A percentile compares a stretch with the other conserved stretches of the same genome.
Evolutionary conservation across 2,329 filamentous ascomycete genomes (phyloP).

Genomic region (Massarina eburnea): DNA sequence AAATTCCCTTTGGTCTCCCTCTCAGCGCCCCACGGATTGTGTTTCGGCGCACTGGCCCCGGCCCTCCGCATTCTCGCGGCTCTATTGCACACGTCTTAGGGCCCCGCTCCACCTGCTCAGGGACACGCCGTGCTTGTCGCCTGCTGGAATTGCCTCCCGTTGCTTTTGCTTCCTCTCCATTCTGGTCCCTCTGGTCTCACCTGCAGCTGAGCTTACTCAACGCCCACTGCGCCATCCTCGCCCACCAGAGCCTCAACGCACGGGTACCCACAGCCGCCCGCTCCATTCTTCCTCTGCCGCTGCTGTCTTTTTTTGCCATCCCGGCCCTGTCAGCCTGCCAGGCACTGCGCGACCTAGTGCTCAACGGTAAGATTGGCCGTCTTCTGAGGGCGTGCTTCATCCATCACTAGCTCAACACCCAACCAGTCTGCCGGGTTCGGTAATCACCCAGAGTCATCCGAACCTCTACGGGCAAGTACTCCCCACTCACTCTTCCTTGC

Average conservation of each 20-base stretch:
- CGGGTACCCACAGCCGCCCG: constrained; percentile 20
- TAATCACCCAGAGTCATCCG: constrained; percentile 24
- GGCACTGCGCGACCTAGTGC: constrained; percentile 37
- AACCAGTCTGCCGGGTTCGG: constrained; percentile 34
- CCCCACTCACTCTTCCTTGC: constrained; percentile 24
- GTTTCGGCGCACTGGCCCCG: constrained; percentile 41
- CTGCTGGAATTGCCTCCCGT: constrained; percentile 20
- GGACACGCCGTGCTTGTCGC: constrained; percentile 22
- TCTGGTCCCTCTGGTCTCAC: constrained; percentile 24
- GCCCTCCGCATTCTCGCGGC: constrained; percentile 33
- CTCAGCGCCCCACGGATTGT: constrained; percentile 32
- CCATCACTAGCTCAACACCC: constrained; percentile 31
- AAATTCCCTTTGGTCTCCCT: constrained; percentile 10
- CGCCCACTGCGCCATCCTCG: constrained; percentile 33
- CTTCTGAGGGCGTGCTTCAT: constrained; percentile 30
- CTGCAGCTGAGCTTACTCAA: constrained; percentile 33
- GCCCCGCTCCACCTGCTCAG: constrained; percentile 24
- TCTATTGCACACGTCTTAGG: constrained; percentile 35
- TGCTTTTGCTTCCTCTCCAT: constrained; percentile 26
- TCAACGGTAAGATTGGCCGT: constrained; percentile 33
- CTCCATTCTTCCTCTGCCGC: constrained; percentile 14
- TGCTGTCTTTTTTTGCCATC: constrained; percentile 20
- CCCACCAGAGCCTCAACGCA: constrained; percentile 31
- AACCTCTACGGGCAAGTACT: constrained; percentile 18
- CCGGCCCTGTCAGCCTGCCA: constrained; percentile 20